Evolutionary conservation across 106 monocot species (phyloP), one percentile per base, ranked within the genome.

Genomic region (Cymbidium sinense): DNA sequence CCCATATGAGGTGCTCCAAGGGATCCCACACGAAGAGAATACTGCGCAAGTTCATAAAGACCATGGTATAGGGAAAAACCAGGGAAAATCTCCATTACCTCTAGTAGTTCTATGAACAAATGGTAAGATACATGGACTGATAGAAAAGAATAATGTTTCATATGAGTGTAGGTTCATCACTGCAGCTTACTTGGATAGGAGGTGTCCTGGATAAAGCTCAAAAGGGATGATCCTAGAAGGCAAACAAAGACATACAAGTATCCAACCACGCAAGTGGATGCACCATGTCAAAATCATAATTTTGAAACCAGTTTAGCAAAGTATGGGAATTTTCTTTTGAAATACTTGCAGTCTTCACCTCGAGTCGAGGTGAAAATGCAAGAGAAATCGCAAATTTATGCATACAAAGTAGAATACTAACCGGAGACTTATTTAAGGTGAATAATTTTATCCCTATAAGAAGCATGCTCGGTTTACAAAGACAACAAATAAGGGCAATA

Each of bases 161-260:
- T 20, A 21, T 5, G 3, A 15, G 3, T 5, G 6, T 7, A 72
- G n/a, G n/a, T n/a, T n/a, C n/a, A n/a, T n/a, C n/a, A n/a, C n/a
- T n/a, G n/a, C n/a, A n/a, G n/a, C n/a, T n/a, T n/a, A n/a, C n/a
- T n/a, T n/a, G n/a, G n/a, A n/a, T n/a, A n/a, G n/a, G n/a, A n/a
- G n/a, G n/a, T 21, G 20, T 89, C 89, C 70, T 89, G 54, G 58
- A 89, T 19, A 62, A 84, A 84, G 50, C 19, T 37, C 43, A 89
- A 82, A 70, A 89, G 82, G 47, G 25, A 81, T 41, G 35, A 67
- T 27, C 79, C 86, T 43, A 89, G 61, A n/a, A 89, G 70, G 23
- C 89, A 89, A 30, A 81, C 84, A 78, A 89, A 86, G 17, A 89
- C 80, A 70, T 89, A 89, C 20, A 84, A 77, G 70, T 84, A 89